Base-by-base conservation (phyloP, 75 land plant genomes). In the Selaginella tamariscina region DNA sequence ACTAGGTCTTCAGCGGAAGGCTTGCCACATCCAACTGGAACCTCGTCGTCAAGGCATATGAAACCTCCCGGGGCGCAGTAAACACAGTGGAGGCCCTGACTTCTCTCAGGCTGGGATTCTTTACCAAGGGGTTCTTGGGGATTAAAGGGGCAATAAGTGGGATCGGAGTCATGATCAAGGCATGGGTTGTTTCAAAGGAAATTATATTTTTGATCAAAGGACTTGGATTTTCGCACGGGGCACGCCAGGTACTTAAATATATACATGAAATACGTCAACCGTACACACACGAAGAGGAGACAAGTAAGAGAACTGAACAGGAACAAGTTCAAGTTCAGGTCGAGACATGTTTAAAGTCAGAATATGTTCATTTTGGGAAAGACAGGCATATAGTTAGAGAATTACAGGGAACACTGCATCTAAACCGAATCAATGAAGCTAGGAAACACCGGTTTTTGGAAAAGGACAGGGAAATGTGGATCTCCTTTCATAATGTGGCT, bases 131-230 rank as follows among this genome's bases (percentile, higher is more conserved):
- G 8, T n/a, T 59, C 8, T 23, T 59, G 23, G 26, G 62, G 8
- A 9, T 59, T 5, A 59, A 59, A 59, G 62, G 62, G 8, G 62
- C 26, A 2, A 21, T 59, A 2, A 21, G 26, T 9, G 62, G 62
- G n/a, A 59, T 59, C 8, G 62, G 62, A 8, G 62, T 59, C n/a
- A 59, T 59, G 62, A 59, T 59, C 62, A 59, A 59, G n/a, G 62
- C 62, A 8, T 59, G 23, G 26, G 23, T 59, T n/a, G 62, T 59
- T 59, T 59, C 62, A 5, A 59, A 59, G 26, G 62, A 59, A 26
- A 8, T 59, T 23, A 8, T 27, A 8, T 9, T 59, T 5, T 27
- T 59, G 23, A 59, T 59, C 26, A 59, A 59, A 21, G 62, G 62
- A 23, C n/a, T 59, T 2, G 26, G 62, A 8, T n/a, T 59, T n/a